These are phyloP conservation scores for Omphalea diandra DNA, from an alignment of 441 rosid genomes.

Conservation along the genomic window DNA sequence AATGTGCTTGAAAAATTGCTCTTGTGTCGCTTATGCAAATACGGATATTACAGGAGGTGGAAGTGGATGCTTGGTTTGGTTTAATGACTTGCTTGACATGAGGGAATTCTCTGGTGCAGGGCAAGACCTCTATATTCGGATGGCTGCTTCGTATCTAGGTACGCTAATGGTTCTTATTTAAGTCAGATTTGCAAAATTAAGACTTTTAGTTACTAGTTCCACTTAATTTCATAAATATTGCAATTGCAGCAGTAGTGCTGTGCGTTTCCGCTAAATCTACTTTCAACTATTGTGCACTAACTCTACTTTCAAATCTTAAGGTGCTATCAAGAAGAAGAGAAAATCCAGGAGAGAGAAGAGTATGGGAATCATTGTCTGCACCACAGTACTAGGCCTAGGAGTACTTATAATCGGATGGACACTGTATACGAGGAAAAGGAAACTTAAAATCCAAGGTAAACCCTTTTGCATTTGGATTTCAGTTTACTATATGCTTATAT, in stretches of 20 bases:
- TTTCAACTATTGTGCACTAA: not conserved
- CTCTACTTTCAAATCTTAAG: slow-evolving; percentile 7
- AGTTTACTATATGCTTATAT: not conserved
- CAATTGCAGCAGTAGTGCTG: not conserved
- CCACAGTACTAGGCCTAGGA: slow-evolving; percentile 12
- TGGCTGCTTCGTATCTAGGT: slow-evolving; percentile 59
- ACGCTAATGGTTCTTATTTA: not conserved
- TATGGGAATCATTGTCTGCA: slow-evolving; percentile 15
- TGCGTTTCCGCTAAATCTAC: not conserved
- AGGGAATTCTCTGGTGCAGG: slow-evolving; percentile 44
- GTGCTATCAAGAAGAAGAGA: slow-evolving; percentile 11
- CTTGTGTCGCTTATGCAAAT: slow-evolving; percentile 63
- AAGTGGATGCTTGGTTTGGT: slow-evolving; percentile 74
- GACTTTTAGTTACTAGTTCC: not conserved
- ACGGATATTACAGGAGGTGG: slow-evolving; percentile 45
- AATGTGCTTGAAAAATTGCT: slow-evolving; percentile 53
- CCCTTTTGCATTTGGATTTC: not conserved
- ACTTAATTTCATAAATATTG: not conserved
- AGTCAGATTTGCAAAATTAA: not conserved
- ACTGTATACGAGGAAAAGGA: slow-evolving; percentile 9
- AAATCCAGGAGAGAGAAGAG: not conserved
- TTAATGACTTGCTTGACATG: slow-evolving; percentile 44
- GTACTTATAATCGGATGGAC: slow-evolving; percentile 10
- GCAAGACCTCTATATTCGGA: slow-evolving; percentile 52
- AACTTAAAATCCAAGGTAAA: slow-evolving; percentile 13